phyloP scores from a whole-genome alignment of 2,329 filamentous ascomycete species.

The Aspergillus flavus region DNA sequence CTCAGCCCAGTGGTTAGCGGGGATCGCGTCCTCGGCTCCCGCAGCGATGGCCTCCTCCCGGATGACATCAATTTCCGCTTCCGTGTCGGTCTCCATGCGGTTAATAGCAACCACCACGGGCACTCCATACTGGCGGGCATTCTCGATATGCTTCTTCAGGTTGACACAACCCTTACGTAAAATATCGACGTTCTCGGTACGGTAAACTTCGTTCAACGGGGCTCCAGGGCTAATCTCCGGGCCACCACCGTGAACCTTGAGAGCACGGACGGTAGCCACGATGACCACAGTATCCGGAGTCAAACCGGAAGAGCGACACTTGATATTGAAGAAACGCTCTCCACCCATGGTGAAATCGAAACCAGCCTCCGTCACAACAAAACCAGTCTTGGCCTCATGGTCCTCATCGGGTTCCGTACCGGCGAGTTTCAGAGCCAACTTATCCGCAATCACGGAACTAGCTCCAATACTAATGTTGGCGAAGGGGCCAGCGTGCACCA shows the following conservation, averaged over 20 bases:
- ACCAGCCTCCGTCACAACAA: conserved; percentile 93
- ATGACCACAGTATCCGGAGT: conserved; percentile 92
- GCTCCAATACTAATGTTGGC: conserved; percentile 98
- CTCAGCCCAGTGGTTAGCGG: conserved; percentile 95
- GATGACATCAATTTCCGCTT: conserved; percentile 85
- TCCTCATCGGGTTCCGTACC: conserved; percentile 93
- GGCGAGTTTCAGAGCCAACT: conserved; percentile 91
- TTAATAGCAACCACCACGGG: conserved; percentile 98
- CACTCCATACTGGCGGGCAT: conserved; percentile 85
- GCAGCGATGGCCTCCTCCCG: conserved; percentile 89
- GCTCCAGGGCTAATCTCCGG: conserved; percentile 90
- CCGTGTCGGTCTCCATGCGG: conserved; percentile 90
- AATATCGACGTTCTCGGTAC: conserved; percentile 89
- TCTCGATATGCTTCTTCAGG: conserved; percentile 90
- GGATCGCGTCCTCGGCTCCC: conserved; percentile 89
- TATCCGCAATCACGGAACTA: conserved; percentile 92
- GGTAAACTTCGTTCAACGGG: conserved; percentile 83
- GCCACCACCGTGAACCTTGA: conserved; percentile 96
- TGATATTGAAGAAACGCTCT: conserved; percentile 99
- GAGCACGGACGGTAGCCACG: conserved; percentile 89
- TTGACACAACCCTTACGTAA: conserved; percentile 90
- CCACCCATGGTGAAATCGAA: conserved; percentile 99
- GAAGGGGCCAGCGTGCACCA: conserved; percentile 96
- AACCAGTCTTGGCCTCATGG: conserved; percentile 78
- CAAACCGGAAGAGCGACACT: conserved; percentile 92